phyloP scores from a whole-genome alignment of 2,329 filamentous ascomycete genomes.

The Zasmidium cellare region DNA sequence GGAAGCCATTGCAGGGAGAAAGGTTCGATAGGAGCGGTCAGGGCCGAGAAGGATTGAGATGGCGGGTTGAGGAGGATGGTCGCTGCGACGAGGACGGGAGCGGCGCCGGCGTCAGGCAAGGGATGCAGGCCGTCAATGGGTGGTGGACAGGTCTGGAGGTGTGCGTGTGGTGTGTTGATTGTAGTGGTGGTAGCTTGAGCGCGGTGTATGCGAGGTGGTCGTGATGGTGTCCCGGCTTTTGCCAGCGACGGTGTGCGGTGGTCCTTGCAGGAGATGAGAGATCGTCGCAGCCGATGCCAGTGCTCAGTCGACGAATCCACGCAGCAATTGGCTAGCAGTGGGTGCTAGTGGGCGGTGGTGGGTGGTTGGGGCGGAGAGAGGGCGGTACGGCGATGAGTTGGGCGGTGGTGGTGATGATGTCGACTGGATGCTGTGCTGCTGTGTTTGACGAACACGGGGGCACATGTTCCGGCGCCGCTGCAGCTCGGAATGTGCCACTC shows the following conservation, averaged over 20 bases:
- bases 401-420: not conserved
- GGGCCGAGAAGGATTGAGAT: not conserved
- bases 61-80: slow-evolving; percentile 1
- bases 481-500: not conserved
- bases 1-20: slow-evolving; percentile 31
- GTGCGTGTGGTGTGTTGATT: slow-evolving; percentile 1
- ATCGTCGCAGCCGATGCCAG: not conserved
- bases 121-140: not conserved
- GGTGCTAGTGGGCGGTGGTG: not conserved
- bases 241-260: not conserved
- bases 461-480: too few species aligned
- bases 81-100: slow-evolving; percentile 2
- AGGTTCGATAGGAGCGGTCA: not conserved
- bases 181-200: not conserved
- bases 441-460: not conserved
- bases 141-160: not conserved
- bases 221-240: slow-evolving; percentile 7
- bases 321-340: too few species aligned
- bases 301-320: too few species aligned
- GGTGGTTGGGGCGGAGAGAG: not conserved
- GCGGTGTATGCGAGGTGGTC: not conserved
- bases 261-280: slow-evolving; percentile 1
- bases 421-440: not conserved
- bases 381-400: not conserved
- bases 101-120: slow-evolving; percentile 6